phyloP scores from a whole-genome alignment of 2,329 filamentous ascomycete genomes.

The Xylariaceae sp. region DNA sequence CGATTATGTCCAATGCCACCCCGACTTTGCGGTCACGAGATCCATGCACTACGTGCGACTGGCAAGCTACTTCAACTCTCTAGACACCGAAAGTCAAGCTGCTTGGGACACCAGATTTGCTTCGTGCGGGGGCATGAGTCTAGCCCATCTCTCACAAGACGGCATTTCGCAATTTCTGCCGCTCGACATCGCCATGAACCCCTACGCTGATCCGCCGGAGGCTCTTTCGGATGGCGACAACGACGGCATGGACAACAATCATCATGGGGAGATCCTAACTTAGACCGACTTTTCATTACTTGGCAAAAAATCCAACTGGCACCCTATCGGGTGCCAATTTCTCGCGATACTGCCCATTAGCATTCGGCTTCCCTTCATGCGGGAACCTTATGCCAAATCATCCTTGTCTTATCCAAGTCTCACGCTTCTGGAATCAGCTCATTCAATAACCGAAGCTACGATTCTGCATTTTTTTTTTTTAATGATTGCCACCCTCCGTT shows the following conservation, averaged over 20 bases:
- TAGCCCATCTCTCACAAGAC: slow-evolving; percentile 11
- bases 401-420: too few species aligned
- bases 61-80: slow-evolving; percentile 17
- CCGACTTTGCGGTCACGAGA: slow-evolving; percentile 17
- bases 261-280: slow-evolving; percentile 5
- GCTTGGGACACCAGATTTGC: slow-evolving; percentile 16
- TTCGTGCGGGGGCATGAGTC: slow-evolving; percentile 8
- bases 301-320: too few species aligned
- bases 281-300: slow-evolving; percentile 1
- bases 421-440: too few species aligned
- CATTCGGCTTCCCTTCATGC: too few species aligned
- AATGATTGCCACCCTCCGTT: too few species aligned
- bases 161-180: slow-evolving; percentile 17
- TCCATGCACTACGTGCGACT: slow-evolving; percentile 14
- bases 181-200: slow-evolving; percentile 11
- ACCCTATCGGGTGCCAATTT: too few species aligned
- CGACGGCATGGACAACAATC: slow-evolving; percentile 8
- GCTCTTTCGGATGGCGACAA: slow-evolving; percentile 20
- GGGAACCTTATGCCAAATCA: too few species aligned
- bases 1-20: slow-evolving; percentile 15
- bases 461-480: too few species aligned
- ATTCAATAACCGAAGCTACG: too few species aligned
- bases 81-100: slow-evolving; percentile 16
- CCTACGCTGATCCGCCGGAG: slow-evolving; percentile 25
- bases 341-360: too few species aligned